Base-by-base conservation (phyloP, 768 basidiomycete species). In the Megacollybia marginata region DNA sequence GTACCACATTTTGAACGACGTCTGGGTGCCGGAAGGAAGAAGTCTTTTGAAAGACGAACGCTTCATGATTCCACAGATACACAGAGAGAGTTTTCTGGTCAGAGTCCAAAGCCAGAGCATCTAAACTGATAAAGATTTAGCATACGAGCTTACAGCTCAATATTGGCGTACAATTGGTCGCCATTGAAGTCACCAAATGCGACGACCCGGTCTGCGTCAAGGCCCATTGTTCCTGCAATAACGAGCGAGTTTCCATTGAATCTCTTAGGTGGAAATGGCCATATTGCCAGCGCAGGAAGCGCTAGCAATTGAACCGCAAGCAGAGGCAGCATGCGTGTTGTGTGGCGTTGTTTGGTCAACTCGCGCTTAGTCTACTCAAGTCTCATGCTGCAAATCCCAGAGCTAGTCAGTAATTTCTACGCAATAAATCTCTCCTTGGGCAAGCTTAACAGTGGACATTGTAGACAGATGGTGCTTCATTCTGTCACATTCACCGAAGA, bases 141-240 rank as follows among this genome's bases (percentile, higher is more conserved):
- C 44, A 44, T 15, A 15, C n/a, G 15, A 13, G 13, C n/a, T 5
- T 44, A 40, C 13, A 40, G 44, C 44, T 44, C 23, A 13, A 12
- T 33, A 28, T 20, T 33, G 23, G 69, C 89, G 62, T 63, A 96
- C 92, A 89, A 88, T 63, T 97, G 93, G 65, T 98, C 92, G 5
- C 90, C 93, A 63, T 97, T 83, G 65, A 94, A 95, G 69, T 99
- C 95, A 32, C 93, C 96, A 58, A 91, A 89, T 8, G 93, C 94
- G 52, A 91, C 75, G 16, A 96, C 76, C 47, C 88, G 75, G 23
- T 80, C 83, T 48, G 80, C 75, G 44, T 76, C 75, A 32, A 97
- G 67, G 2, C 93, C 94, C 64, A 94, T 71, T 1, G 82, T 68
- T 8, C 92, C 94, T 2, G 92, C 85, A 52, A 80, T 73, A 46